Base-by-base conservation (phyloP, 2,329 filamentous ascomycete species). In the Davidsoniella virescens region DNA sequence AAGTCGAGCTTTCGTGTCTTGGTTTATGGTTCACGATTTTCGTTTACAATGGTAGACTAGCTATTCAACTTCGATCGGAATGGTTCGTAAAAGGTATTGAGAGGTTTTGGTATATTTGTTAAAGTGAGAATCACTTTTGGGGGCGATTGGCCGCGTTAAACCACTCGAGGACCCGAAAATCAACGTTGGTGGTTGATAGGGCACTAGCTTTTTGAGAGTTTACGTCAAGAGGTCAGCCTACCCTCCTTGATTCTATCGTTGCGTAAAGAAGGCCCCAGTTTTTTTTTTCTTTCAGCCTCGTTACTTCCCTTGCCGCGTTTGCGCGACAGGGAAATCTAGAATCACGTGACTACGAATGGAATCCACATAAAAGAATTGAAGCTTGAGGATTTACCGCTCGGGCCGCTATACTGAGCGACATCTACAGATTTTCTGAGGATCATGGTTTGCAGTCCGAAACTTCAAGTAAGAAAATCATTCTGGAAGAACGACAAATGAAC, bases 221-320 rank as follows among this genome's bases (percentile, higher is more conserved):
- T 5, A 33, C 4, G 12, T 33, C 29, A 33, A 33, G 4, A 33
- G 29, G 20, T 23, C 20, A 23, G 20, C 20, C 20, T 23, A 23
- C 20, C 20, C 20, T 23, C 5, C 5, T 23, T 23, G 20, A 5
- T 23, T 23, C 20, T 23, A 4, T 23, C 20, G 20, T 23, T 23
- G 20, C 49, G 49, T 43, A 44, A 51, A 51, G 36, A 39, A 50
- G 51, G 47, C 39, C 51, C 52, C 47, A 50, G 8, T 48, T 47
- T 48, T 48, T n/a, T 53, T 50, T 50, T 47, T 39, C 26, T 33
- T 42, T 53, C 52, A 53, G 52, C 52, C 52, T 53, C 47, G 51
- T 44, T 42, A 23, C 42, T n/a, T 12, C n/a, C 10, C 26, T 29
- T 43, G 42, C 18, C 52, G 52, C 52, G 52, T 50, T 49, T 49